phyloP scores from a whole-genome alignment of 1,284 basidiomycete genomes.

The Cryptococcus jaspeensis region DNA sequence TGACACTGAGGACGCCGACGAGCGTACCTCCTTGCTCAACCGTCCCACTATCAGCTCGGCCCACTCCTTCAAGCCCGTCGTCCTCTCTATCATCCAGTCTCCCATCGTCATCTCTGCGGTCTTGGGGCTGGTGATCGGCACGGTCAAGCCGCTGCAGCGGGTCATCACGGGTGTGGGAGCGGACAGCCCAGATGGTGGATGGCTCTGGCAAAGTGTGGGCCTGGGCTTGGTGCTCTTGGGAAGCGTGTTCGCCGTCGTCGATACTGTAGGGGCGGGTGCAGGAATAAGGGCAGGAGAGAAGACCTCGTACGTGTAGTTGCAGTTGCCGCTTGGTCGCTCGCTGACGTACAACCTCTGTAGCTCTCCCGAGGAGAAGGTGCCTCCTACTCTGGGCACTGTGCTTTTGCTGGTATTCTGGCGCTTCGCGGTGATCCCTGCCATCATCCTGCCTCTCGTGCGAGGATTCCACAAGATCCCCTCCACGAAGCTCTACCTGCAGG shows the following conservation, averaged over 20 bases:
- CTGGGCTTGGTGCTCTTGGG: slow-evolving; percentile 32
- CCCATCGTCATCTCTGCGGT: slow-evolving; percentile 25
- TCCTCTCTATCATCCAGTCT: slow-evolving; percentile 4
- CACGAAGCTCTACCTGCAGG: slow-evolving; percentile 35
- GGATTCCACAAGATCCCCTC: slow-evolving; percentile 38
- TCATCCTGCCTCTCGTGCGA: slow-evolving; percentile 32
- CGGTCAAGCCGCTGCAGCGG: slow-evolving; percentile 39
- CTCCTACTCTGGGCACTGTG: slow-evolving; percentile 42
- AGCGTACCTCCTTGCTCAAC: slow-evolving; percentile 33
- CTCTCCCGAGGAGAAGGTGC: slow-evolving; percentile 29
- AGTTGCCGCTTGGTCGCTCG: neutral
- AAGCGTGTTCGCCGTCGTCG: slow-evolving; percentile 33
- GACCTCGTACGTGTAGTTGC: slow-evolving; percentile 5
- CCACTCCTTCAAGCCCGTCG: neutral
- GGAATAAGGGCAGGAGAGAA: slow-evolving; percentile 29
- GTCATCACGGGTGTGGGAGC: slow-evolving; percentile 21
- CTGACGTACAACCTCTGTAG: slow-evolving; percentile 4
- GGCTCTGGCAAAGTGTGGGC: slow-evolving; percentile 34
- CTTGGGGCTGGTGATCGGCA: slow-evolving; percentile 34
- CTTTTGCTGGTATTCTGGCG: slow-evolving; percentile 39
- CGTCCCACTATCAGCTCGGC: neutral
- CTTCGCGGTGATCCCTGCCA: slow-evolving; percentile 36
- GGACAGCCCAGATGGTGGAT: slow-evolving; percentile 10
- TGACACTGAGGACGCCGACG: slow-evolving; percentile 25
- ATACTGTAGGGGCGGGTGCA: slow-evolving; percentile 37